Base-by-base conservation (phyloP, 495 filamentous ascomycete genomes). In the Bacidia gigantensis region DNA sequence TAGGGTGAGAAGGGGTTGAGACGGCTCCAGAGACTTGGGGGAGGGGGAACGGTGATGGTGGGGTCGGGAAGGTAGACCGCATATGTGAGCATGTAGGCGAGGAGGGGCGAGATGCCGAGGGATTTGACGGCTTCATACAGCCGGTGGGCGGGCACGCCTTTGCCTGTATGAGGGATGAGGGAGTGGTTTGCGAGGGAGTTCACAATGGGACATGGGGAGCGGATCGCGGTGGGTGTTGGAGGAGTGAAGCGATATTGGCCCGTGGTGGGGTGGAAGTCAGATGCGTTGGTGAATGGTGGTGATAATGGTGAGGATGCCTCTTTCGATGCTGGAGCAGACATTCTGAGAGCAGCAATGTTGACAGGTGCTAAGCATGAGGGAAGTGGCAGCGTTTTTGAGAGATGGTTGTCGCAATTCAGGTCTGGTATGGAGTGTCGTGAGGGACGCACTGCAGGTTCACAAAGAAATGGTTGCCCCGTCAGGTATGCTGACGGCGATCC, bases 161-260 rank as follows among this genome's bases (percentile, higher is more conserved):
- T 54, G 29, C 60, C 60, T 42, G 49, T 43, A 17, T 54, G 54
- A 2, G 53, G 45, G 38, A 62, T 44, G 40, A 51, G 26, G 43
- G 50, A 54, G 39, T 60, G 58, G 51, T 60, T 62, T 2, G 60
- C 58, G 21, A 62, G 41, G 58, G 57, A 38, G 51, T 62, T 62
- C 46, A 60, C 14, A 45, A 58, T 26, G 1, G 41, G 41, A 17
- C 41, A 44, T 7, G 41, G 41, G 5, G 41, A 44, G 41, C 41
- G 41, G 41, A 44, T 35, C 29, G 29, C 29, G 14, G 5, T 5
- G 29, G 5, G 29, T 5, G 29, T 7, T 14, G 29, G 29, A 35
- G 14, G n/a, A n/a, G n/a, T n/a, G n/a, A n/a, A n/a, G n/a, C n/a
- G n/a, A n/a, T n/a, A n/a, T n/a, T n/a, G n/a, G n/a, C n/a, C n/a